phyloP scores from a whole-genome alignment of 768 basidiomycete genomes.

The Auriscalpium microsporum region DNA sequence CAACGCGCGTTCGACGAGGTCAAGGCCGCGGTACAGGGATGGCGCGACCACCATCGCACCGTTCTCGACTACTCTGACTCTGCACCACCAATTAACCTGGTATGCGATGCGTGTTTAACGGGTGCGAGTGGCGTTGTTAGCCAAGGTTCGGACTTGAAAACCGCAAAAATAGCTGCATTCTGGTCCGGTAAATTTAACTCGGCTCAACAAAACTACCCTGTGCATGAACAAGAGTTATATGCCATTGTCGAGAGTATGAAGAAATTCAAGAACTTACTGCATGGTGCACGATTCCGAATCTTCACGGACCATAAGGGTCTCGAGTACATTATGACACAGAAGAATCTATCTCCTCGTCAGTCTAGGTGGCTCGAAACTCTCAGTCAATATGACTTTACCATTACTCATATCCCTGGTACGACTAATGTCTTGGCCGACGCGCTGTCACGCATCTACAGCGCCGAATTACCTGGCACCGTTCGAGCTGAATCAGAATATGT shows the following conservation, averaged over 20 bases:
- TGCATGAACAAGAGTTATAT: constrained; percentile 16
- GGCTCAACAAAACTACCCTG: constrained; percentile 18
- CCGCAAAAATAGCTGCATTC: constrained; percentile 16
- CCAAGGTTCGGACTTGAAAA: constrained; percentile 17
- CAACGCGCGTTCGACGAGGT: constrained; percentile 21
- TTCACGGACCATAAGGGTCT: constrained; percentile 25
- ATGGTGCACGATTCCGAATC: constrained; percentile 16
- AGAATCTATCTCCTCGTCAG: constrained; percentile 19
- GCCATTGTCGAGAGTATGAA: constrained; percentile 30
- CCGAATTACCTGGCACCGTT: constrained; percentile 16
- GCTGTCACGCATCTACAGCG: constrained; percentile 16
- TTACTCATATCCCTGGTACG: constrained; percentile 22
- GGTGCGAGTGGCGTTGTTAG: constrained; percentile 16
- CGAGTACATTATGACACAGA: constrained; percentile 15
- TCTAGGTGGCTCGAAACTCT: constrained; percentile 21
- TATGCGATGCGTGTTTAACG: constrained; percentile 18
- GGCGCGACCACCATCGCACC: constrained; percentile 13
- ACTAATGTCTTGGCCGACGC: constrained; percentile 21
- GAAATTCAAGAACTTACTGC: constrained; percentile 20
- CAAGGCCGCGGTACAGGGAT: constrained; percentile 14
- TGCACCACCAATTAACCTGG: constrained; percentile 17
- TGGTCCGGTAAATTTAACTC: constrained; percentile 23
- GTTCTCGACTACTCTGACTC: constrained; percentile 17
- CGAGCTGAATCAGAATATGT: constrained; percentile 17
- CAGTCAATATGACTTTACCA: constrained; percentile 22